Evolutionary conservation across 1,284 basidiomycete genomes (phyloP).

Genomic region (Trametes versicolor): DNA sequence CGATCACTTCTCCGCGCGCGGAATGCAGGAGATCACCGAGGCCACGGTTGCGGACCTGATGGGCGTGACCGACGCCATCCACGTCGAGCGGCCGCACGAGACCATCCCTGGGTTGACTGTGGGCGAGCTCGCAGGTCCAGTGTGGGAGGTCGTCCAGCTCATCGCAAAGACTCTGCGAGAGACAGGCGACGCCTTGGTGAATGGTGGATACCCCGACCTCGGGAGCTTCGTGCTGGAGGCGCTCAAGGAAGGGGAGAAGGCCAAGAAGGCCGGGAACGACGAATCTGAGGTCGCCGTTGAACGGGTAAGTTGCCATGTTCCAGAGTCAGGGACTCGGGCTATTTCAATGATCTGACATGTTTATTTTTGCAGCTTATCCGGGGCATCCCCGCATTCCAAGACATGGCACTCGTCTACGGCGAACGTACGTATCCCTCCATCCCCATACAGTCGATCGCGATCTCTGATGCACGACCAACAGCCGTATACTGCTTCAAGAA

Average conservation of each 20-base stretch:
- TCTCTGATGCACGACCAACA: conserved; percentile 41
- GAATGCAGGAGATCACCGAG: conserved; percentile 63
- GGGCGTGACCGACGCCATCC: conserved; percentile 62
- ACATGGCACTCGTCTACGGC: conserved; percentile 71
- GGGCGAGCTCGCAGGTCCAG: conserved; percentile 78
- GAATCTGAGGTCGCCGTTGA: conserved; percentile 69
- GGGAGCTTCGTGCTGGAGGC: conserved; percentile 79
- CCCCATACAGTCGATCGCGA: background rate
- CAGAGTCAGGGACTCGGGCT: conserved; percentile 7
- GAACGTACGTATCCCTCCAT: conserved; percentile 59
- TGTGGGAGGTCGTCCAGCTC: conserved; percentile 77
- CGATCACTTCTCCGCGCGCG: conserved; percentile 73
- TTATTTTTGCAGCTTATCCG: conserved; percentile 63
- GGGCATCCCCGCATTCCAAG: conserved; percentile 80
- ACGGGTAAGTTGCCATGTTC: conserved; percentile 52
- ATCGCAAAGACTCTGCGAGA: conserved; percentile 73
- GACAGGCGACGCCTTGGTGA: conserved; percentile 74
- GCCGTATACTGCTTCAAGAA: conserved; percentile 91
- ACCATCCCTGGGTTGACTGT: conserved; percentile 76
- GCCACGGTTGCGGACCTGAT: conserved; percentile 77
- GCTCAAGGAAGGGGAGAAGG: conserved; percentile 63
- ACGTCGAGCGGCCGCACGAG: conserved; percentile 78
- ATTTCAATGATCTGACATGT: conserved; percentile 23
- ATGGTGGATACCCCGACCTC: conserved; percentile 72
- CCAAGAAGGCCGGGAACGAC: conserved; percentile 43